A percentile compares a stretch with the other conserved stretches of the same genome.
These are phyloP conservation scores for Irpex sp. DNA, from an alignment of 1,284 basidiomycete species.

Conservation along the genomic window DNA sequence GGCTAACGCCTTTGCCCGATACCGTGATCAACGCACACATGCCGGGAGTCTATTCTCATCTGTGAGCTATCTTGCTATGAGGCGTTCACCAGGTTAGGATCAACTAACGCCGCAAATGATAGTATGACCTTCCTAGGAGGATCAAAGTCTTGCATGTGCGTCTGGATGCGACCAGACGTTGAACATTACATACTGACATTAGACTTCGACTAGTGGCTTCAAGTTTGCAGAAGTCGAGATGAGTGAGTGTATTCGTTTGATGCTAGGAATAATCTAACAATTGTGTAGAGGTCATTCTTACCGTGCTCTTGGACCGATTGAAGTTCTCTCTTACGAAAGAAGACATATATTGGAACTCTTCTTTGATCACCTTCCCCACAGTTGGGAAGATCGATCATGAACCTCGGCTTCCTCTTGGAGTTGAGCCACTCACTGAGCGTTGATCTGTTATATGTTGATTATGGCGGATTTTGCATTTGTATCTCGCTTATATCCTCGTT, in stretches of 20 bases:
- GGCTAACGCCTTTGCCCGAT: constrained; percentile 14
- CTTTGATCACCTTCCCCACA: neutral
- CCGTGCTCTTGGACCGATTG: neutral
- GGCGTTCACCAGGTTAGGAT: neutral
- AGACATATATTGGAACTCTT: constrained; percentile 4
- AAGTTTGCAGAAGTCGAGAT: constrained; percentile 29
- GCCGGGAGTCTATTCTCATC: constrained; percentile 14
- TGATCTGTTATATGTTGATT: neutral
- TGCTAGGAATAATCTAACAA: neutral
- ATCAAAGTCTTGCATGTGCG: constrained; percentile 25
- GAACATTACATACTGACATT: neutral
- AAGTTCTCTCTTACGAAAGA: neutral
- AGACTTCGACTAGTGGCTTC: constrained; percentile 19
- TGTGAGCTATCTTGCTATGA: constrained; percentile 8
- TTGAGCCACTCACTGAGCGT: neutral
- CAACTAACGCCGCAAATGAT: neutral
- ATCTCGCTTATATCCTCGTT: no score
- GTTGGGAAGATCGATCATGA: neutral
- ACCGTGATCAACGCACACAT: constrained; percentile 9
- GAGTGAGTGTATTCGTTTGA: constrained; percentile 20
- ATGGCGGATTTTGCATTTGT: no score
- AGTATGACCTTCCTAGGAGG: constrained; percentile 29
- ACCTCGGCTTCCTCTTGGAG: neutral
- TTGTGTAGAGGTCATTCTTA: constrained; percentile 4
- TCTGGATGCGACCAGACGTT: neutral